Evolutionary conservation across 306 rosid species (phyloP).

Genomic region (Begonia masoniana): DNA sequence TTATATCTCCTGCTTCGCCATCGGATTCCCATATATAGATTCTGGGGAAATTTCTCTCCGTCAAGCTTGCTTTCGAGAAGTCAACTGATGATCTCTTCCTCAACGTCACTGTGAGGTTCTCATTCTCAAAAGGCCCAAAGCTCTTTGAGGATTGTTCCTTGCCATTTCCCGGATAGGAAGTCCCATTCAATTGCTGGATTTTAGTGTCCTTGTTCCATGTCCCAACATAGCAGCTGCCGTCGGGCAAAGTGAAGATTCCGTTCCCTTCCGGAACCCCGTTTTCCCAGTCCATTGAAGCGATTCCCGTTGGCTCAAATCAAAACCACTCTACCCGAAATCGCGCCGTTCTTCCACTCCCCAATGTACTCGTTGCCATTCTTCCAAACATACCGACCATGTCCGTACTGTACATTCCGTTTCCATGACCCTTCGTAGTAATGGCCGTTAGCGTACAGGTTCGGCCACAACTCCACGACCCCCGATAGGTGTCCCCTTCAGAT

Average conservation of each 20-base stretch:
- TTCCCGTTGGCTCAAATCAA: slow-evolving; percentile 77
- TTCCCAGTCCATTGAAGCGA: slow-evolving; percentile 86
- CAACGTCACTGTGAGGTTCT: slow-evolving; percentile 38
- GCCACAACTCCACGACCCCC: slow-evolving; percentile 75
- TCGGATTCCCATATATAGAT: slow-evolving; percentile 95
- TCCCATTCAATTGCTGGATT: slow-evolving; percentile 47
- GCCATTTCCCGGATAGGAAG: slow-evolving; percentile 43
- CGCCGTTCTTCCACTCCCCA: slow-evolving; percentile 84
- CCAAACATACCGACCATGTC: slow-evolving; percentile 83
- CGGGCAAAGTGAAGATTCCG: slow-evolving; percentile 67
- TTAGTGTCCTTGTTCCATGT: slow-evolving; percentile 66
- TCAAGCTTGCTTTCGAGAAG: slow-evolving; percentile 36
- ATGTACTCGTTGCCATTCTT: slow-evolving; percentile 69
- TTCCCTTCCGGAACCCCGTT: slow-evolving; percentile 68
- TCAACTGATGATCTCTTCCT: slow-evolving; percentile 64
- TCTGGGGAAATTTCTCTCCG: slow-evolving; percentile 54
- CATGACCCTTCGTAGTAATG: slow-evolving; percentile 74
- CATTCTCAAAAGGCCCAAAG: slow-evolving; percentile 24
- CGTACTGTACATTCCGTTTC: slow-evolving; percentile 67
- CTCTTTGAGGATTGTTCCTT: slow-evolving; percentile 17
- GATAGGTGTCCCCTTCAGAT: slow-evolving; percentile 66
- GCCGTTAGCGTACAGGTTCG: slow-evolving; percentile 70
- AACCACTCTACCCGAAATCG: slow-evolving; percentile 57
- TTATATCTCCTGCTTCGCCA: slow-evolving; percentile 92
- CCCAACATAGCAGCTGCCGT: slow-evolving; percentile 68